Conservation (phyloP, 225 moss, liverwort and hornwort genomes). For the Marchantia paleacea region DNA sequence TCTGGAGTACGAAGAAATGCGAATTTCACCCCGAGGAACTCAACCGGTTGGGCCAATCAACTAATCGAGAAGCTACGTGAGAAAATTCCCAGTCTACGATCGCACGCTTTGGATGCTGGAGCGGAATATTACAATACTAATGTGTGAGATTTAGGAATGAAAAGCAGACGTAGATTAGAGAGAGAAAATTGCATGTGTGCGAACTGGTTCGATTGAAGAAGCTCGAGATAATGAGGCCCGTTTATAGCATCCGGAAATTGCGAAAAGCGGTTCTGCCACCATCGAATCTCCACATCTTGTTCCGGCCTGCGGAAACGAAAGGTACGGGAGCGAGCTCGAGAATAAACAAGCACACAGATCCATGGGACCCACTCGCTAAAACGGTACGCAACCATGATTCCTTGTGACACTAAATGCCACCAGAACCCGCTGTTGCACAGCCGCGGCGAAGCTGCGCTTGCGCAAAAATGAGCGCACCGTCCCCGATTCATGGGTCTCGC, state of each 20-base stretch:
- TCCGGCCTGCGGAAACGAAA: not conserved
- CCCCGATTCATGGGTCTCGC: not conserved
- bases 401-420: not conserved
- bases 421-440: not conserved
- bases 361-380: not conserved
- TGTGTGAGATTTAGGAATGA: not conserved
- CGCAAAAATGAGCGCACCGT: not conserved
- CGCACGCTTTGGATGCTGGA: not conserved
- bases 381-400: constrained; percentile 15
- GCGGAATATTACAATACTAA: not conserved
- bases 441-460: not conserved
- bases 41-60: not conserved
- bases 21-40: too few relatives aligned
- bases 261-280: not conserved
- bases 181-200: not conserved
- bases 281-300: not conserved
- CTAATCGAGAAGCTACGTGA: not conserved
- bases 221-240: not conserved
- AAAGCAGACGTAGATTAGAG: not conserved
- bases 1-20: too few relatives aligned
- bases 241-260: not conserved
- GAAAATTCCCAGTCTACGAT: not conserved
- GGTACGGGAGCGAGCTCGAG: not conserved
- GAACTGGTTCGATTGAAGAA: not conserved
- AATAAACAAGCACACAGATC: not conserved